Base-by-base conservation (phyloP, 441 rosid species). In the Pelargonium cotyledonis region DNA sequence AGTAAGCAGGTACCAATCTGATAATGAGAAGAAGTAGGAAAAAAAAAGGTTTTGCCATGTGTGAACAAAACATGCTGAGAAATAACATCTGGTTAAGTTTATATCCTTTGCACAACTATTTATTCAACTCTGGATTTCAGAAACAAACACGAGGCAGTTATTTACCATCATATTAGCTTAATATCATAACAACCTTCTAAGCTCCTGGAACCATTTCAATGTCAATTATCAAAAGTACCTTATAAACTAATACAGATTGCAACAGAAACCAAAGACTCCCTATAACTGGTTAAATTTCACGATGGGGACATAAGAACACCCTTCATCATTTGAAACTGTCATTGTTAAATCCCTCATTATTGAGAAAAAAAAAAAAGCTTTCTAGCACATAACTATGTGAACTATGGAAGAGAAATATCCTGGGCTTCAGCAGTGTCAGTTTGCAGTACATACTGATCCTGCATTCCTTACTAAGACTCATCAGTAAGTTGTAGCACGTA, bases 401-500 rank as follows among this genome's bases (percentile, higher is more conserved):
- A 44, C 6, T 44, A 92, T 8, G 95, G 98, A 72, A 92, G 98
- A 26, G 80, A 63, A 65, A 92, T 86, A 76, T 87, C 80, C 79
- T 92, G 95, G 46, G 89, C 68, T 79, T 92, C 96, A 14, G 93
- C 98, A 35, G 95, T 87, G 77, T n/a, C n/a, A n/a, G n/a, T n/a
- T n/a, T 89, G 96, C 83, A 89, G 71, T 69, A 92, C 89, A 57
- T 92, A 89, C 70, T 89, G 96, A 72, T 88, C 95, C 96, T 90
- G 91, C 86, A 85, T 76, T 80, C 66, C 61, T 44, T 44, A 44
- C 49, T 3, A 44, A 1, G 9, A 44, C 9, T 44, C 49, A 44
- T 44, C 4, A 5, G 9, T 8, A 44, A 44, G 31, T 26, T 26
- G 29, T 26, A 26, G 29, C 29, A 26, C 1, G 29, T 26, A 0